Evolutionary conservation across 1,139 yeast species (phyloP).

Genomic region (Candida neerlandica): DNA sequence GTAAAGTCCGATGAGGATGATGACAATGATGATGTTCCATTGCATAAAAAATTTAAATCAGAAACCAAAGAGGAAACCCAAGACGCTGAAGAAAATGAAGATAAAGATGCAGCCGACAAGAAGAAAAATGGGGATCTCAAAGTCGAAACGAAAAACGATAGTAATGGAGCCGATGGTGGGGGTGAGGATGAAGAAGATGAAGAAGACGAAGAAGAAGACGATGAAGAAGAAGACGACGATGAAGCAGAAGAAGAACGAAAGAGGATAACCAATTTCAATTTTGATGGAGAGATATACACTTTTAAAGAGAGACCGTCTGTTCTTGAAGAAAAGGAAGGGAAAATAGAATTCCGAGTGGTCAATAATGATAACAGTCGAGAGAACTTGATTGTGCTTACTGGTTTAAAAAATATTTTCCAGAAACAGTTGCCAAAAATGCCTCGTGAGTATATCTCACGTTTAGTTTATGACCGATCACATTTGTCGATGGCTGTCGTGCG

Average conservation of each 20-base stretch:
- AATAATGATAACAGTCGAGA: constrained; percentile 91
- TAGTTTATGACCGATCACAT: constrained; percentile 93
- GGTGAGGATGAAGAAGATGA: constrained; percentile 13
- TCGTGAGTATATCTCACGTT: constrained; percentile 88
- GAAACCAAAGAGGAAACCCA: constrained; percentile 16
- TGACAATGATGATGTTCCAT: constrained; percentile 39
- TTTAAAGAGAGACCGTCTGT: constrained; percentile 94
- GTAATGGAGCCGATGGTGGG: constrained; percentile 24
- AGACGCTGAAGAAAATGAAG: constrained; percentile 14
- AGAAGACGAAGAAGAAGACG: constrained; percentile 30
- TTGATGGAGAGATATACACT: constrained; percentile 79
- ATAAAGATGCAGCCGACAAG: constrained; percentile 12
- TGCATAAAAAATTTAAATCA: constrained; percentile 33
- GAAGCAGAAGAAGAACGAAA: constrained; percentile 57
- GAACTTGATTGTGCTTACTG: constrained; percentile 88
- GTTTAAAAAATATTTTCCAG: constrained; percentile 92
- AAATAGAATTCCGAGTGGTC: constrained; percentile 92
- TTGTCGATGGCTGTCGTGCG: constrained; percentile 94
- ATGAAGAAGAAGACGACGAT: constrained; percentile 44
- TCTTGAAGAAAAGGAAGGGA: constrained; percentile 86
- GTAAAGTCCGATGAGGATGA: constrained; percentile 37
- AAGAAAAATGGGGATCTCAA: constrained; percentile 11
- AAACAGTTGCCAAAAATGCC: constrained; percentile 99
- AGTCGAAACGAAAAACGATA: constrained; percentile 10
- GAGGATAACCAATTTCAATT: constrained; percentile 49